Percentiles rank a stretch among this genome's conserved stretches.
phyloP scores from a whole-genome alignment of 371 early-diverging fungal genomes.

The Actinomortierella ambigua region DNA sequence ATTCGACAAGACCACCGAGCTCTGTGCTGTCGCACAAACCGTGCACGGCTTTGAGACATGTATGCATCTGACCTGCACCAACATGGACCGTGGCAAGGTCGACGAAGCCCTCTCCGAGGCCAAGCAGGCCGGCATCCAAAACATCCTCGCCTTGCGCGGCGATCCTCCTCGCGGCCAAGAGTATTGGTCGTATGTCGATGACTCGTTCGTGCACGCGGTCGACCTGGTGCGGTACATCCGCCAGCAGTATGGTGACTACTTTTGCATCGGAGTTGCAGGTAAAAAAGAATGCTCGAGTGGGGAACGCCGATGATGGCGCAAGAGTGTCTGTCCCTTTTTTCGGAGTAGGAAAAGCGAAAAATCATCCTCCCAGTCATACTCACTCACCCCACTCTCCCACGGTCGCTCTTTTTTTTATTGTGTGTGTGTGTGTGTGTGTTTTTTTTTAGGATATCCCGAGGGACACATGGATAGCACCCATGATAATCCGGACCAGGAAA shows the following conservation, averaged over 20 bases:
- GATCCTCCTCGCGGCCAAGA: conserved; percentile 80
- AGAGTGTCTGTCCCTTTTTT: background rate
- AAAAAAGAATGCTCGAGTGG: background rate
- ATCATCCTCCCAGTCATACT: background rate
- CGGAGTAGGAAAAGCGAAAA: no score
- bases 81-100: conserved; percentile 88
- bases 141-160: conserved; percentile 95
- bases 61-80: conserved; percentile 98
- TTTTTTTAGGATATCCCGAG: conserved; percentile 84
- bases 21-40: conserved; percentile 84
- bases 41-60: conserved; percentile 88
- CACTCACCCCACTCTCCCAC: background rate
- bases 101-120: conserved; percentile 86
- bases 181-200: conserved; percentile 81
- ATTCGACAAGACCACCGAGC: conserved; percentile 80
- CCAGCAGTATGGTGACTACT: conserved; percentile 86
- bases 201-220: conserved; percentile 82
- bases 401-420: background rate
- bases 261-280: conserved; percentile 95
- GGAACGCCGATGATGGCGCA: conserved; percentile 20
- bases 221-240: conserved; percentile 94
- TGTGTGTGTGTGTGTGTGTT: background rate
- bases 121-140: conserved; percentile 86
- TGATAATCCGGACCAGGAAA: conserved; percentile 50
- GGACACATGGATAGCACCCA: conserved; percentile 79